Conservation (phyloP, 805 yeast species). For the Candida tammaniensis region DNA sequence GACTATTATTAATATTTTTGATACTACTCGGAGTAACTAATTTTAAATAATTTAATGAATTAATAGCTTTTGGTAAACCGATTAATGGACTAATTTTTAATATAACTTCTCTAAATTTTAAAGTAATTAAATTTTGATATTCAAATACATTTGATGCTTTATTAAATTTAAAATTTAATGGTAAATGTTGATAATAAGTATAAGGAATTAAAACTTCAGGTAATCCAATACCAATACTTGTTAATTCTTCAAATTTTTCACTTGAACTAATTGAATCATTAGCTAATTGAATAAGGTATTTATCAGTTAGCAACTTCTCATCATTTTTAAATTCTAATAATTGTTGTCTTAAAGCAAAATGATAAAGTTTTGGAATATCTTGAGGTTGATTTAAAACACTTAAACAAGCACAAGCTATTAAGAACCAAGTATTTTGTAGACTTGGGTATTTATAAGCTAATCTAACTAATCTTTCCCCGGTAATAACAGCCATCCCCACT, state of each 20-base stretch:
- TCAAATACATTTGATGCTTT: constrained; percentile 33
- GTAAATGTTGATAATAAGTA: constrained; percentile 35
- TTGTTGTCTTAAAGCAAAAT: constrained; percentile 57
- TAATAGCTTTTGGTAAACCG: constrained; percentile 85
- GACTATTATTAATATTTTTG: constrained; percentile 15
- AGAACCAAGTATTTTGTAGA: constrained; percentile 65
- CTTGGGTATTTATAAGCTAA: constrained; percentile 54
- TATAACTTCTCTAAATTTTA: constrained; percentile 70
- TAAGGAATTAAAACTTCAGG: constrained; percentile 43
- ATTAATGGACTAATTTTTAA: constrained; percentile 75
- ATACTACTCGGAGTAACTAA: constrained; percentile 58
- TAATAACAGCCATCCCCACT: constrained; percentile 19
- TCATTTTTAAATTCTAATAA: constrained; percentile 30
- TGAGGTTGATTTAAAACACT: constrained; percentile 80
- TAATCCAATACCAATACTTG: constrained; percentile 39
- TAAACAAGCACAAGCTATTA: constrained; percentile 76
- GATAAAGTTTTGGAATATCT: constrained; percentile 72
- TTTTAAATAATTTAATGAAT: constrained; percentile 64
- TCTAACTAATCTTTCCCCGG: constrained; percentile 52
- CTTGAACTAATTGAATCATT: constrained; percentile 39
- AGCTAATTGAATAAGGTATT: constrained; percentile 32
- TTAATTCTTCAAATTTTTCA: constrained; percentile 35
- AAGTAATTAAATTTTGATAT: constrained; percentile 38
- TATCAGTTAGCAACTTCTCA: constrained; percentile 28
- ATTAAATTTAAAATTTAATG: constrained; percentile 33